phyloP scores from a whole-genome alignment of 1,284 basidiomycete species.

The Gymnopus androsaceus region DNA sequence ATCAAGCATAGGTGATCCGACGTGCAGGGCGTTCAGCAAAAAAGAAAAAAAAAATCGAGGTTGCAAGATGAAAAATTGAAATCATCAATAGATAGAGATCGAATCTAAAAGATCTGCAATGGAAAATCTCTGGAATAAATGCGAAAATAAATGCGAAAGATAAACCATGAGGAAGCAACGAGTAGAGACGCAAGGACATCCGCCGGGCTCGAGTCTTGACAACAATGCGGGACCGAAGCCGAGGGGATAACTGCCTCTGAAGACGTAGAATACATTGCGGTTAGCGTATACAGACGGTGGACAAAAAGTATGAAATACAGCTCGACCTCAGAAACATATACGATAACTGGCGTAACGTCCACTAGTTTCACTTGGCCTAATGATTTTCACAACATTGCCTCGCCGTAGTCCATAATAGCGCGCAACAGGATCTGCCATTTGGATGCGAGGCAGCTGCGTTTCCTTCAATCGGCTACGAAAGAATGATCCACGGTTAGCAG shows the following conservation, averaged over 20 bases:
- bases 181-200: neutral
- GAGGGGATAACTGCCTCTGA: neutral
- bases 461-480: slow-evolving; percentile 87
- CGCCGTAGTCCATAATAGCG: slow-evolving; percentile 95
- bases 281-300: neutral
- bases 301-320: neutral
- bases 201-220: neutral
- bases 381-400: slow-evolving; percentile 99
- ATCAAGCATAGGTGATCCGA: too few relatives aligned
- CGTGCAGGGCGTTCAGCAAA: too few relatives aligned
- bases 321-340: slow-evolving; percentile 66
- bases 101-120: neutral
- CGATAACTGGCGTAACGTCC: slow-evolving; percentile 94
- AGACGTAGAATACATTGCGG: slow-evolving; percentile 2
- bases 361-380: slow-evolving; percentile 93
- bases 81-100: neutral
- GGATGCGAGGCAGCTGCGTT: slow-evolving; percentile 96
- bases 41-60: too few relatives aligned
- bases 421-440: slow-evolving; percentile 94
- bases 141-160: too few relatives aligned
- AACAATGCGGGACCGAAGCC: neutral
- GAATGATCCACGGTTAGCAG: slow-evolving; percentile 16
- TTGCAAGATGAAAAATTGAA: too few relatives aligned
- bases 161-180: slow-evolving; percentile 2
- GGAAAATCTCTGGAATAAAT: neutral